These are phyloP conservation scores for Hygrophorus pudorinus DNA, from an alignment of 768 basidiomycete genomes.

Conservation along the genomic window DNA sequence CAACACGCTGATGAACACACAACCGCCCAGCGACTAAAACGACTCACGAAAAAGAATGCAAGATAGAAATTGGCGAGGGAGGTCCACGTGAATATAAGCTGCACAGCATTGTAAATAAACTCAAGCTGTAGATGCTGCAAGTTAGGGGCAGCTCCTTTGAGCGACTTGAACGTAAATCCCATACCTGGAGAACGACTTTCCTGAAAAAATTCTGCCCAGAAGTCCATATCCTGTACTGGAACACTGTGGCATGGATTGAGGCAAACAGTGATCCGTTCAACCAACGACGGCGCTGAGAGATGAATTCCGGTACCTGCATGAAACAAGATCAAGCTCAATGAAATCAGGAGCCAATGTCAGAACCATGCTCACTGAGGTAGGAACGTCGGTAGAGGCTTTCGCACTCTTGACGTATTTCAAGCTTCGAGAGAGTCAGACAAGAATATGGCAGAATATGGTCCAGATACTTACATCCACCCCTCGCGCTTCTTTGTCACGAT, in stretches of 20 bases:
- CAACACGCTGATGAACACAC: conserved; percentile 6
- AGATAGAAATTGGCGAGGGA: conserved; percentile 89
- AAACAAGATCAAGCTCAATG: not conserved
- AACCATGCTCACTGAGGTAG: conserved; percentile 46
- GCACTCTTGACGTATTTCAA: conserved; percentile 89
- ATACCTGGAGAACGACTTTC: conserved; percentile 62
- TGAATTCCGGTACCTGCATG: conserved; percentile 75
- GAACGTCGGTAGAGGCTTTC: conserved; percentile 94
- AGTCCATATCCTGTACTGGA: conserved; percentile 81
- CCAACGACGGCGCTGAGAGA: conserved; percentile 88
- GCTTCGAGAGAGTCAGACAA: conserved; percentile 5
- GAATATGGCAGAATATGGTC: conserved; percentile 3
- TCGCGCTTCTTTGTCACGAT: conserved; percentile 85
- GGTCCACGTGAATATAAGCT: conserved; percentile 92
- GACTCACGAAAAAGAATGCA: conserved; percentile 84
- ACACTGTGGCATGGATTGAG: conserved; percentile 84
- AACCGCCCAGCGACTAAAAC: conserved; percentile 12
- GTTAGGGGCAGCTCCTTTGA: not conserved
- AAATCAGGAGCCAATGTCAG: not conserved
- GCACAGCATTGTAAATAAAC: conserved; percentile 84
- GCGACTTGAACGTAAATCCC: conserved; percentile 12
- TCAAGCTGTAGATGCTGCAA: conserved; percentile 44
- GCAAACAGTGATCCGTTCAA: conserved; percentile 88
- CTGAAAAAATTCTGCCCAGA: conserved; percentile 87
- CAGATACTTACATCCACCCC: conserved; percentile 59